A percentile compares a stretch with the other conserved stretches of the same genome.
Conservation (phyloP, 108 stramenopile genomes). For the Pseudonitzschia pungens region DNA sequence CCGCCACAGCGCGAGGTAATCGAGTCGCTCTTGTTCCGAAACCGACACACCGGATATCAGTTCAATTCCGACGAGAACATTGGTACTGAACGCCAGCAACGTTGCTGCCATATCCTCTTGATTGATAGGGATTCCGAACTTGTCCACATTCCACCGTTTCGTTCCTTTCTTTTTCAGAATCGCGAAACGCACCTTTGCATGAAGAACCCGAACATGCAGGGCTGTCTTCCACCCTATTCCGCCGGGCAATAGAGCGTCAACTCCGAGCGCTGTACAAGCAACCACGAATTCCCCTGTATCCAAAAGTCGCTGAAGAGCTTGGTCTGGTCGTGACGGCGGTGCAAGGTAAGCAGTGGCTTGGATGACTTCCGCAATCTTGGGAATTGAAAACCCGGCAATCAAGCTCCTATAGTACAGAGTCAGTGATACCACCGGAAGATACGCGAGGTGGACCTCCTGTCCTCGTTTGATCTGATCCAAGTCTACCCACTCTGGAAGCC, state of each 20-base stretch:
- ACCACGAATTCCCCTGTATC: slow-evolving; percentile 58
- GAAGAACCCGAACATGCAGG: slow-evolving; percentile 70
- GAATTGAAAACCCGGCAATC: slow-evolving; percentile 77
- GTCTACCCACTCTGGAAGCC: slow-evolving; percentile 74
- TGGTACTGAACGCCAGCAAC: slow-evolving; percentile 71
- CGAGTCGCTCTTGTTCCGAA: slow-evolving; percentile 44
- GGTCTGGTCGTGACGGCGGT: slow-evolving; percentile 46
- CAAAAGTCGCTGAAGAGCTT: slow-evolving; percentile 51
- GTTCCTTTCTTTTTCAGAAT: slow-evolving; percentile 45
- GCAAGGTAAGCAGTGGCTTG: slow-evolving; percentile 65
- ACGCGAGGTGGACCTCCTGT: slow-evolving; percentile 70
- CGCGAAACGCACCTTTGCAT: slow-evolving; percentile 75
- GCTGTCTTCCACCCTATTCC: slow-evolving; percentile 72
- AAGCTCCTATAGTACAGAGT: slow-evolving; percentile 68
- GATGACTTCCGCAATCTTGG: slow-evolving; percentile 73
- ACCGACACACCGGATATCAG: slow-evolving; percentile 53
- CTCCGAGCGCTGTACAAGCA: slow-evolving; percentile 21
- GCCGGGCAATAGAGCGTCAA: slow-evolving; percentile 47
- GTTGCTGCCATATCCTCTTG: slow-evolving; percentile 88
- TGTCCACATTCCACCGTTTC: slow-evolving; percentile 48
- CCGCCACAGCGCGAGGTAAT: slow-evolving; percentile 83
- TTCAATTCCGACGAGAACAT: slow-evolving; percentile 73
- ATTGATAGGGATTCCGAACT: slow-evolving; percentile 79
- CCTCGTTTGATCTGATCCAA: slow-evolving; percentile 68
- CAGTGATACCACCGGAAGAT: slow-evolving; percentile 54